Conservation (phyloP, 345 rosid species). For the Eucalyptus sp. region DNA sequence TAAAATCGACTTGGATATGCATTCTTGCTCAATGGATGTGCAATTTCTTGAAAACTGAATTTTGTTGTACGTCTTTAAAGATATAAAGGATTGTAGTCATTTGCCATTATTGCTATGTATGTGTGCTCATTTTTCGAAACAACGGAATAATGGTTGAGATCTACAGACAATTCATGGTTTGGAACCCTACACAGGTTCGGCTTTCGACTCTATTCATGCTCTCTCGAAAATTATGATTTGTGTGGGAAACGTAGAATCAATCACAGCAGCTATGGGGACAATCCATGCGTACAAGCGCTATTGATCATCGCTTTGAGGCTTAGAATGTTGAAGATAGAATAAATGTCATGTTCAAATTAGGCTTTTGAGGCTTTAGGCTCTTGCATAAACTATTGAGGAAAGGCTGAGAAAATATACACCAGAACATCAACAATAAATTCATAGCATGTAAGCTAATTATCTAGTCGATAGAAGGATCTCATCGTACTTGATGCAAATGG, state of each 20-base stretch:
- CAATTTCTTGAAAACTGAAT: not conserved
- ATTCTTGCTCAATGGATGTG: too few species aligned
- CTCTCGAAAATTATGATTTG: not conserved
- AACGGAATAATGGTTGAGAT: not conserved
- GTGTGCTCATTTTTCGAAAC: not conserved
- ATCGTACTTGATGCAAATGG: not conserved
- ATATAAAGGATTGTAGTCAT: not conserved
- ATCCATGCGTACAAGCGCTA: not conserved
- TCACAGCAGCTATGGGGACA: not conserved
- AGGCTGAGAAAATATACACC: not conserved
- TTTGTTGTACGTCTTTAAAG: not conserved
- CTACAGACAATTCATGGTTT: not conserved
- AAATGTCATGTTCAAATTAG: not conserved
- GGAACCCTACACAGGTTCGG: not conserved
- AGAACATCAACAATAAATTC: not conserved
- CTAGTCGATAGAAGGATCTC: not conserved
- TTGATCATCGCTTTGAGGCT: not conserved
- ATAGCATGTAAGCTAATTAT: not conserved
- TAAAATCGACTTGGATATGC: too few species aligned
- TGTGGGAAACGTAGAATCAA: not conserved
- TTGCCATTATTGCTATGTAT: not conserved
- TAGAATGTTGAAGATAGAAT: not conserved
- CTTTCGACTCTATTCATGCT: not conserved
- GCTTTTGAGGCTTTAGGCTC: not conserved
- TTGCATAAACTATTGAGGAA: not conserved